Base-by-base conservation (phyloP, 768 basidiomycete genomes). In the Boletus sp. region DNA sequence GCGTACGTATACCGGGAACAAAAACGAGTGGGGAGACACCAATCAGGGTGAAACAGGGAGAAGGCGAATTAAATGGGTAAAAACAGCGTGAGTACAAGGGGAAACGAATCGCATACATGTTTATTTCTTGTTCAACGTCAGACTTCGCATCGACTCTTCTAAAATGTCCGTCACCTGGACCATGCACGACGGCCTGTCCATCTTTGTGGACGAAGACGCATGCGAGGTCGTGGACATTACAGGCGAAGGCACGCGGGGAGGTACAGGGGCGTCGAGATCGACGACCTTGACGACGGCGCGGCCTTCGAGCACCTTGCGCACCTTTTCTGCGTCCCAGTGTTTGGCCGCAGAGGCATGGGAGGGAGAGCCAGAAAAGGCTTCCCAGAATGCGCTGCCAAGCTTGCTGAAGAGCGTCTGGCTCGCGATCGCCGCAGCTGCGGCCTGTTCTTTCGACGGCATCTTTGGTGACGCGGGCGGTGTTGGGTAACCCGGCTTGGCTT, bases 301-400 rank as follows among this genome's bases (percentile, higher is more conserved):
- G 47, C 92, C 92, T 59, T 92, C 90, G 64, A 94, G 75, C 47
- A 94, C 88, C 64, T 80, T 83, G 64, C 86, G 76, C 1, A 94
- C 88, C 73, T 93, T 94, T 54, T 92, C 90, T 57, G 84, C 79
- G 67, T 93, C 90, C 82, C 77, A 81, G 28, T 74, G 62, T 52
- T 72, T 76, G 41, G 67, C 7, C 47, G 64, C 54, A 46, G 64
- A 62, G 12, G 50, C 54, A 65, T 56, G 63, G 36, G 66, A 2
- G 9, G 63, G 53, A 6, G 69, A 62, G 4, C 85, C 86, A n/a
- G 86, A 80, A 73, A 94, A 94, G 15, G 93, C 93, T 60, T 92
- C 91, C 89, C 92, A 90, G 75, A 94, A 94, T 44, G 92, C 90
- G 20, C 76, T 70, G 5, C 89, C 86, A 33, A 94, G 78, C 66